Base-by-base conservation (phyloP, 2,329 filamentous ascomycete genomes). In the Aspergillus neotritici region DNA sequence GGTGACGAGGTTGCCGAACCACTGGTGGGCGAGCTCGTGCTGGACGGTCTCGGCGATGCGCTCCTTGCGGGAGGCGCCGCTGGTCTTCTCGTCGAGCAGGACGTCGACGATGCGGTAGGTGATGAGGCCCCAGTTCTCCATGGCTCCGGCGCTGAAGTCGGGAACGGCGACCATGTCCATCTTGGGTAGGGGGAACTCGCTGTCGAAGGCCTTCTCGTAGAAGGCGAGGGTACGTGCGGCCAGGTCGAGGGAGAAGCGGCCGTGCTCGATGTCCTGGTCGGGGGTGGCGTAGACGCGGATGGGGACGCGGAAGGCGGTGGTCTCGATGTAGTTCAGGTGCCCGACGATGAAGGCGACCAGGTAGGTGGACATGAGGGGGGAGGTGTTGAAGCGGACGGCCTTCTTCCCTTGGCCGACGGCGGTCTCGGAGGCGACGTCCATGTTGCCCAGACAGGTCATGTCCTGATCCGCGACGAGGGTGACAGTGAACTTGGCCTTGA, bases 121-220 rank as follows among this genome's bases (percentile, higher is more conserved):
- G 55, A 97, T 82, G 40, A 97, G 74, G 62, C 91, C 91, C 91
- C 91, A 97, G 67, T 97, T 97, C 76, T 97, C 90, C 90, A 97
- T 96, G 47, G 90, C 91, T 50, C 91, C 91, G 37, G 89, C 88
- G 39, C 88, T 88, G 64, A 97, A 97, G 64, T 97, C 91, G 12
- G 91, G 91, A 61, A 97, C 90, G 34, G 91, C 90, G 55, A 94
- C 83, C 84, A 94, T 93, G 68, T 94, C 88, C 86, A 94, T 93
- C 77, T 94, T 94, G 40, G 88, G 88, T 33, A 94, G 73, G 5
- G 88, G 88, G 62, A 93, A 96, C 28, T 85, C 74, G 64, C 82
- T 90, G 54, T 86, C 86, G 55, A 97, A 97, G 2, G 88, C 86
- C 70, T 94, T 88, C 68, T 97, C 91, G 71, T 97, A 97, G 67